Base-by-base conservation (phyloP, 176 grass and related monocot species). In the Oryza rufipogon region DNA sequence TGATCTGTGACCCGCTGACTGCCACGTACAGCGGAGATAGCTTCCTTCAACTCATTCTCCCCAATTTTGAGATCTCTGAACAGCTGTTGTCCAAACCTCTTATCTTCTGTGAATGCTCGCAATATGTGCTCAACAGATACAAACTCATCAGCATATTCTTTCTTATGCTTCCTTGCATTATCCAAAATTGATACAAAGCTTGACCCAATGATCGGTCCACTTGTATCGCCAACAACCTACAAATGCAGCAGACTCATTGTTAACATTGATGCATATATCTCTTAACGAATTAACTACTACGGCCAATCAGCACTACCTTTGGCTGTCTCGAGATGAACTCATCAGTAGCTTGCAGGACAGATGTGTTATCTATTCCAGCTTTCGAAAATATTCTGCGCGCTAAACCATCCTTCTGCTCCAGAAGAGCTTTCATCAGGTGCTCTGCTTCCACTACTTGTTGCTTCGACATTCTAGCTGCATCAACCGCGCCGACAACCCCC, bases 371-470 rank as follows among this genome's bases (percentile, higher is more conserved):
- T 67, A 90, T 79, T 80, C 93, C 93, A 60, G 93, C 85, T 80
- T 98, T 98, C 4, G 91, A 58, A 75, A 98, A 98, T 75, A 98
- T 95, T 83, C 93, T 95, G 36, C 93, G 85, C 66, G 91, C 93
- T 80, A 98, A 90, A 26, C 93, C 96, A 88, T 98, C 96, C 64
- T 98, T 95, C 78, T 98, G 96, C 77, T 95, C 96, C 10, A 98
- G 78, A 80, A 98, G 91, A 26, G 96, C 85, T 95, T 98, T 95
- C 93, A 98, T 95, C 73, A 98, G 64, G 83, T 98, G 93, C 81
- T 98, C 93, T 4, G 96, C 87, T 78, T 98, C 91, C 56, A 95
- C 89, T n/a, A 93, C 79, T 68, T 95, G 96, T 39, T 98, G 96
- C 74, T 90, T 98, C 17, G 87, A 93, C 39, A 25, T 66, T 76